A percentile compares a stretch with the other conserved stretches of the same genome.
phyloP scores from a whole-genome alignment of 495 filamentous ascomycete species.

The Daldinia childiae region DNA sequence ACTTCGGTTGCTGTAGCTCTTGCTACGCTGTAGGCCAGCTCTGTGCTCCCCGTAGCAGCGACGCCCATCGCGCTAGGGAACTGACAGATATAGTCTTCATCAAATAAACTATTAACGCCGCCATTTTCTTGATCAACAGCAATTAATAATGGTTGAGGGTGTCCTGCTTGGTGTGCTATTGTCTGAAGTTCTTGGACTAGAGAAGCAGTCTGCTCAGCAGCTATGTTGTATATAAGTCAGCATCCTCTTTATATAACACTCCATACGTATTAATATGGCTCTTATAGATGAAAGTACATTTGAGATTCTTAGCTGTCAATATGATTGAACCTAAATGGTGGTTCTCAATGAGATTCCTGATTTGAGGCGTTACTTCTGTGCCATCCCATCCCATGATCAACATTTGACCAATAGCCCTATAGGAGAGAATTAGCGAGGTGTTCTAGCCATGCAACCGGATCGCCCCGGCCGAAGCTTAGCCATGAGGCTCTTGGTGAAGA shows the following conservation, averaged over 20 bases:
- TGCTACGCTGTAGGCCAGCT: conserved; percentile 81
- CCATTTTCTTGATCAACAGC: conserved; percentile 94
- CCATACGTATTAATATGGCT: conserved; percentile 2
- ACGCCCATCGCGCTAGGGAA: conserved; percentile 93
- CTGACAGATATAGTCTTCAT: conserved; percentile 89
- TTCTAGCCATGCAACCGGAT: conserved; percentile 22
- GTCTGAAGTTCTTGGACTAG: conserved; percentile 87
- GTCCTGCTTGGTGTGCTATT: conserved; percentile 85
- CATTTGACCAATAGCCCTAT: conserved; percentile 81
- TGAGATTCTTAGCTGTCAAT: conserved; percentile 88
- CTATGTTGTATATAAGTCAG: conserved; percentile 55
- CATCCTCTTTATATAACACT: conserved; percentile 19
- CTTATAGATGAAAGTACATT: conserved; percentile 65
- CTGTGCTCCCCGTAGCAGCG: conserved; percentile 80
- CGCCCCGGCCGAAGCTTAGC: conserved; percentile 13
- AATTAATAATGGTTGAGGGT: conserved; percentile 84
- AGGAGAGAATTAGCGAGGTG: conserved; percentile 44
- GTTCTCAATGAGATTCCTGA: conserved; percentile 82
- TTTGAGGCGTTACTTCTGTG: conserved; percentile 84
- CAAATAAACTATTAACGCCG: conserved; percentile 91
- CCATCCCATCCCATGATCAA: conserved; percentile 97
- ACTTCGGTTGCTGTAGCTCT: conserved; percentile 89
- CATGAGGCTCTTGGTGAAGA: conserved; percentile 23
- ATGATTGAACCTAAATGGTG: conserved; percentile 87
- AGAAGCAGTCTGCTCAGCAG: conserved; percentile 82